Evolutionary conservation across 345 rosid species (phyloP), one percentile per base, ranked within the genome.

Genomic region (Durio zibethinus): DNA sequence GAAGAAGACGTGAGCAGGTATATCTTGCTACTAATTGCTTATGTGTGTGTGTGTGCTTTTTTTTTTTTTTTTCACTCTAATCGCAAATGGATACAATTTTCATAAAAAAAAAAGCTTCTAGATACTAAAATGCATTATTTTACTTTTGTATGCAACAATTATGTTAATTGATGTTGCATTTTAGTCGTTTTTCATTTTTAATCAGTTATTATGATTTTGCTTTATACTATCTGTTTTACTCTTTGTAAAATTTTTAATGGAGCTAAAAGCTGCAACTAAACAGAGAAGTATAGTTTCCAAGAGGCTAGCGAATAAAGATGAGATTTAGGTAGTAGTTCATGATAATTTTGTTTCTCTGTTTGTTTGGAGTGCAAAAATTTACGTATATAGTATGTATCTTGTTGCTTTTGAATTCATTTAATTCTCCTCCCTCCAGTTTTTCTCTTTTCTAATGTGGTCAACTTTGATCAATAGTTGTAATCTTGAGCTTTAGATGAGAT

Each of bases 1-100:
- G 84, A 82, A 86, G 86, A 80, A 84, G 79, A 68, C 85, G 85
- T 43, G 84, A 86, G 80, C 86, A 88, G 90, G 90, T 86, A 75
- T 48, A 47, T 61, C 53, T 40, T 29, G 47, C 61, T 33, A 33
- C 45, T 11, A 14, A 69, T 38, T 35, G 16, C 53, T 57, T n/a
- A n/a, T n/a, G n/a, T n/a, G n/a, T n/a, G n/a, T n/a, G n/a, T n/a
- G n/a, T n/a, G n/a, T n/a, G n/a, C n/a, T n/a, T n/a, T n/a, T n/a
- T n/a, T n/a, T 14, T 12, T 40, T 50, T 4, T 31, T 33, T 20
- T 20, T 4, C 16, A 5, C 25, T 54, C 7, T 40, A 54, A 54
- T 43, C 12, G 18, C 2, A 52, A 73, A 53, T 10, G 25, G 20
- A 4, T 0, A 36, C 15, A 47, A 70, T 9, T 70, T 47, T 70